Base-by-base conservation (phyloP, 2,329 filamentous ascomycete genomes). In the Colletotrichum sidae region DNA sequence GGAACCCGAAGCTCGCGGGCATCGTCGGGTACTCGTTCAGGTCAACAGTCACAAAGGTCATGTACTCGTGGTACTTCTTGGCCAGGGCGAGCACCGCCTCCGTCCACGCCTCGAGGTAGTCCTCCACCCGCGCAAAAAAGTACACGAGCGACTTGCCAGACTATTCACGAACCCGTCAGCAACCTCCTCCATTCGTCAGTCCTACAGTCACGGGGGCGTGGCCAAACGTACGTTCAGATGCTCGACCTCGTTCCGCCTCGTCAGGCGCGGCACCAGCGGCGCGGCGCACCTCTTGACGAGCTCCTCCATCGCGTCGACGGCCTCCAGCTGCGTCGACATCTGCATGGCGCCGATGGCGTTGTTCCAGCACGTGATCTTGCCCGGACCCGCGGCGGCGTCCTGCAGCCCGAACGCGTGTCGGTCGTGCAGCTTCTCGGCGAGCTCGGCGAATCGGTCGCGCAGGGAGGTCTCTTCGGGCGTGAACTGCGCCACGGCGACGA, bases 1-100 rank as follows among this genome's bases (percentile, higher is more conserved):
- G 53, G 44, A 82, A 68, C 2, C 83, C 83, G 54, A 85, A 71
- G 42, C 74, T 73, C 8, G 69, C 63, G 1, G 76, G 70, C 71
- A 84, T 80, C 33, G 83, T 79, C 4, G 74, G 76, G 67, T 85
- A 85, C 65, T 84, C 81, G 37, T 69, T 62, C 0, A 75, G 73
- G 61, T 85, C 81, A 2, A 84, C 79, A 1, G 80, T 84, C 4
- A 82, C 79, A 65, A 86, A 85, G 59, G 72, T 74, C 11, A 86
- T 75, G 60, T 83, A 84, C 11, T 84, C 81, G 58, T 74, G 69
- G 71, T 83, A 84, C 68, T 78, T 79, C 67, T 79, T 80, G 1
- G 84, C 60, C 5, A 84, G 70, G 3, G 78, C 46, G 2, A 60
- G 39, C 15, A 61, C 57, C 75, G 13, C 75, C 71, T 54, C 84